Percentiles rank a stretch among this genome's conserved stretches.
Conservation (phyloP, 306 rosid species). For the Ziziphus jujuba region DNA sequence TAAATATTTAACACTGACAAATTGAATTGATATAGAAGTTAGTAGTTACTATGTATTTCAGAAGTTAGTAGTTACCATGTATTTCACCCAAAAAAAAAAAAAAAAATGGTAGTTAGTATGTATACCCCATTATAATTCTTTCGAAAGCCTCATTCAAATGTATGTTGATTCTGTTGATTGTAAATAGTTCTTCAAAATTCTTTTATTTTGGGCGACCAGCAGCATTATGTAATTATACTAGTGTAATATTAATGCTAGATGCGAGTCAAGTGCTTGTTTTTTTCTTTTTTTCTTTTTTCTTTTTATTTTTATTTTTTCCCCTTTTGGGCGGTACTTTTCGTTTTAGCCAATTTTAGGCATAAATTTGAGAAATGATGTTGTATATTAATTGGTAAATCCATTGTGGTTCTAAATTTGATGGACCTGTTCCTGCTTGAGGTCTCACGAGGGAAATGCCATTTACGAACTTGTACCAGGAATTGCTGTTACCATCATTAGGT, state of each 20-base stretch:
- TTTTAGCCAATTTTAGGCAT: neutral
- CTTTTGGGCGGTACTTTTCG: neutral
- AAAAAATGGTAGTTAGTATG: conserved; percentile 39
- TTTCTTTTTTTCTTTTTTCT: no score
- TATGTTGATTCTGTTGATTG: conserved; percentile 35
- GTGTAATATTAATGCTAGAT: neutral
- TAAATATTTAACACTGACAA: conserved; percentile 19
- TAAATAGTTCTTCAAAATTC: conserved; percentile 29
- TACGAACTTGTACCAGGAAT: no score
- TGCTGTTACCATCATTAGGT: no score
- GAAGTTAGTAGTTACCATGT: no score
- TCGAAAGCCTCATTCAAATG: conserved; percentile 29
- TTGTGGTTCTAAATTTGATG: neutral
- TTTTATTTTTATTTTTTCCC: no score
- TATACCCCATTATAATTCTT: conserved; percentile 49
- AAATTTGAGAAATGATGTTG: neutral
- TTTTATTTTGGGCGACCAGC: conserved; percentile 9
- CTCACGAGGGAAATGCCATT: no score
- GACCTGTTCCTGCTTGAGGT: no score
- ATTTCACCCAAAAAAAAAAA: no score
- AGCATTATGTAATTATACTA: neutral
- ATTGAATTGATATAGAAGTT: conserved; percentile 18
- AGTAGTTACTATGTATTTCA: conserved; percentile 27
- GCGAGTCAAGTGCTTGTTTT: neutral
- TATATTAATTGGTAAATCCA: neutral